Base-by-base conservation (phyloP, 306 rosid species). In the Adenanthera pavonina region DNA sequence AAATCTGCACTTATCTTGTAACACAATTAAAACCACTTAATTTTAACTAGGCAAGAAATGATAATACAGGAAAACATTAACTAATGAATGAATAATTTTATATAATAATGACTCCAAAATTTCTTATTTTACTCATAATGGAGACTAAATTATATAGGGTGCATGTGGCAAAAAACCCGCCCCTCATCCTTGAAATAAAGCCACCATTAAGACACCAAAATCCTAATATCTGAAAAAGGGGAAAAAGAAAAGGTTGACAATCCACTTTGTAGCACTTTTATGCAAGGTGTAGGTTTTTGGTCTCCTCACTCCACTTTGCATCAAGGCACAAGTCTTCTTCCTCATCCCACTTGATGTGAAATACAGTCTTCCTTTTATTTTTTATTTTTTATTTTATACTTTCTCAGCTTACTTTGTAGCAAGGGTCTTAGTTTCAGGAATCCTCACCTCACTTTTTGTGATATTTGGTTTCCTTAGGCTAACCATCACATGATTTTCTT, bases 21-120 rank as follows among this genome's bases (percentile, higher is more conserved):
- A 16, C 46, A 36, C 20, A 82, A 82, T 52, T 7, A 20, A 71
- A 64, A 20, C 48, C 35, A 47, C 15, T 69, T 3, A 33, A 36
- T 30, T 46, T 74, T 76, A 7, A 36, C 81, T 38, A 62, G 35
- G 13, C 6, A 34, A 62, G 38, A 62, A 68, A 43, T 10, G 41
- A 20, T 38, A 54, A 74, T 41, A 67, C 47, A 16, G 46, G 74
- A 81, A 17, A 30, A 54, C 13, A 48, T 66, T 56, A 68, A 9
- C 30, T 30, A 85, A 25, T 25, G 2, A 34, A 36, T 57, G 64
- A 20, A 20, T 33, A 57, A 59, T 8, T 59, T 9, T 20, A 3
- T 59, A 59, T 25, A 57, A 8, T 57, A 57, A 57, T 0, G 15
- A 19, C 64, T 57, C 64, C 20, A 14, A 57, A 57, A 20, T 57